Conservation (phyloP, 148 eudicot genomes). For the Tetragonia tetragonoides region DNA sequence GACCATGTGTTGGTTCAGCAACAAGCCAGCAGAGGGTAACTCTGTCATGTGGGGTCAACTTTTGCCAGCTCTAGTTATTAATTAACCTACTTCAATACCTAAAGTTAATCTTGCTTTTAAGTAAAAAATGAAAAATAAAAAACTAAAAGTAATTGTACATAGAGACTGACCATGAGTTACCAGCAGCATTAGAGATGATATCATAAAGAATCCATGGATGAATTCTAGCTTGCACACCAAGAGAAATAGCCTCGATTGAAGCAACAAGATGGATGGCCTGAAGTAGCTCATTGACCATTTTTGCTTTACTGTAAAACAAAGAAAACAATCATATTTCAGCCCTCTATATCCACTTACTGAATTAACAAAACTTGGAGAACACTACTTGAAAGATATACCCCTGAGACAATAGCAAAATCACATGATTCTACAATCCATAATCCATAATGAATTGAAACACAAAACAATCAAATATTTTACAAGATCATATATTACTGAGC, state of each 20-base stretch:
- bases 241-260: conserved; percentile 92
- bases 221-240: conserved; percentile 85
- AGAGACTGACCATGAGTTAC: conserved; percentile 79
- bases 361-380: too few relatives aligned
- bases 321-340: background rate
- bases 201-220: conserved; percentile 91
- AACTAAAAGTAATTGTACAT: background rate
- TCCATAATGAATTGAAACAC: background rate
- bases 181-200: conserved; percentile 97
- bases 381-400: background rate
- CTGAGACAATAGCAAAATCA: background rate
- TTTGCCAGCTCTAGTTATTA: too few relatives aligned
- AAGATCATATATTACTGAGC: background rate
- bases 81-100: background rate
- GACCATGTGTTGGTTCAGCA: too few relatives aligned
- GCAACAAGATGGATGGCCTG: conserved; percentile 95
- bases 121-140: background rate
- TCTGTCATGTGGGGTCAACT: too few relatives aligned
- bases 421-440: background rate
- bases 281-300: conserved; percentile 82
- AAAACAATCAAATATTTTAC: background rate
- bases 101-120: background rate
- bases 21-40: too few relatives aligned
- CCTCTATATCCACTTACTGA: background rate
- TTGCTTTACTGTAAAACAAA: conserved; percentile 63